Evolutionary conservation across 257 asterid genomes (phyloP), one percentile per base, ranked within the genome.

Genomic region (Penstemon eatonii): DNA sequence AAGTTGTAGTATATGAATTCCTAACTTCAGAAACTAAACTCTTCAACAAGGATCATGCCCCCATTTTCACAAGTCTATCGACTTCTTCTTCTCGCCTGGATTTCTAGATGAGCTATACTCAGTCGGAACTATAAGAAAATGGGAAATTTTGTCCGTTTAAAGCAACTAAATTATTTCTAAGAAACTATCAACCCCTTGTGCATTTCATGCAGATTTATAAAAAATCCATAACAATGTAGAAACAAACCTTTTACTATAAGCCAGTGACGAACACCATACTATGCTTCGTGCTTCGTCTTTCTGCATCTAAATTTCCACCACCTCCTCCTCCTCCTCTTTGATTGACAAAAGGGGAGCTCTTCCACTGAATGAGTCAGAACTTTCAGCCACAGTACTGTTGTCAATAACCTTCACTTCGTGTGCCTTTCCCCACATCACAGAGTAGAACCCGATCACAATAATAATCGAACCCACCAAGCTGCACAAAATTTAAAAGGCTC

Each of bases 371-470:
- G 33, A 25, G 33, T 25, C 33, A 2, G 33, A 25, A 25, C 33
- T 25, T 25, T 25, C 33, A 15, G 18, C 18, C 18, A 15, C 0
- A 15, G 18, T 15, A 25, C 33, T 54, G 65, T 73, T 78, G 65
- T 80, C 72, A 25, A 55, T 73, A 67, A 63, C 71, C 77, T 72
- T 76, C 5, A 65, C 67, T 70, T 88, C 97, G 72, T 83, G 80
- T 15, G 91, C 79, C 80, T 86, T 88, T 41, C 98, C 98, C 96
- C 98, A 88, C 96, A 92, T 88, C 83, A 92, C 98, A 7, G 83
- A 83, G 82, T 93, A 93, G 80, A 93, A 93, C 52, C 96, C 97
- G 18, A 85, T 51, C 58, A 90, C 96, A 41, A 93, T 87, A 43
- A 85, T 60, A 65, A 75, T 8, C 5, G 97, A 93, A 38, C 97